phyloP scores from a whole-genome alignment of 495 filamentous ascomycete genomes.

The Copromyces sp. region DNA sequence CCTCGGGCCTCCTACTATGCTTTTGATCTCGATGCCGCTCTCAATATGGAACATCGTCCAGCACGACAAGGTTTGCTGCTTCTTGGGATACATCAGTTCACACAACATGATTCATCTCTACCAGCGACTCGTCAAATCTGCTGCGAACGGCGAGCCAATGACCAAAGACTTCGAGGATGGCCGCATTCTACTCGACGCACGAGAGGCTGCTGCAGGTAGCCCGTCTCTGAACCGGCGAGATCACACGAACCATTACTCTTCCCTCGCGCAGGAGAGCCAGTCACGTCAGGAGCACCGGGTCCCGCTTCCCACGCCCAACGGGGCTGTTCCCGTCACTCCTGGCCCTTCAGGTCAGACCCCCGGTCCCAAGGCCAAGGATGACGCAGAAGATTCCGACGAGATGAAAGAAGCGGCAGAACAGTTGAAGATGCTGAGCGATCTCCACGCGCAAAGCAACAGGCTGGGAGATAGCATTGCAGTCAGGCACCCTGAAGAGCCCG shows the following conservation, averaged over 20 bases:
- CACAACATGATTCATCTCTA: constrained; percentile 50
- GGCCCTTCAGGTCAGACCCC: constrained; percentile 6
- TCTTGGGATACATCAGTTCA: constrained; percentile 44
- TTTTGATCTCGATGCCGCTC: constrained; percentile 47
- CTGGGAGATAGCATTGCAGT: constrained; percentile 26
- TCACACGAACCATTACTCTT: constrained; percentile 6
- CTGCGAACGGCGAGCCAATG: constrained; percentile 24
- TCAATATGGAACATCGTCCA: constrained; percentile 45
- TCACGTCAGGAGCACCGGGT: constrained; percentile 7
- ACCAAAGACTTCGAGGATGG: constrained; percentile 41
- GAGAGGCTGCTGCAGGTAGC: constrained; percentile 22
- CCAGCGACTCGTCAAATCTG: constrained; percentile 37
- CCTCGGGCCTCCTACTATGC: constrained; percentile 45
- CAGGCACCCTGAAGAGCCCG: constrained; percentile 30
- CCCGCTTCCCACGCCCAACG: background rate
- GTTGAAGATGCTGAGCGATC: constrained; percentile 42
- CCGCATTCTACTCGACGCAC: constrained; percentile 36
- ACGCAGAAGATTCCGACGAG: constrained; percentile 47
- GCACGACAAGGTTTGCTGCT: constrained; percentile 47
- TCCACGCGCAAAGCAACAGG: constrained; percentile 15
- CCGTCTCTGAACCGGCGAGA: constrained; percentile 16
- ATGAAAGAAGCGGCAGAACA: constrained; percentile 51
- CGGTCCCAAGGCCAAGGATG: constrained; percentile 29
- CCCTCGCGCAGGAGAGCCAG: constrained; percentile 25
- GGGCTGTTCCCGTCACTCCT: constrained; percentile 4